phyloP scores from a whole-genome alignment of 176 grass and related monocot species.

The Musa troglodytarum region DNA sequence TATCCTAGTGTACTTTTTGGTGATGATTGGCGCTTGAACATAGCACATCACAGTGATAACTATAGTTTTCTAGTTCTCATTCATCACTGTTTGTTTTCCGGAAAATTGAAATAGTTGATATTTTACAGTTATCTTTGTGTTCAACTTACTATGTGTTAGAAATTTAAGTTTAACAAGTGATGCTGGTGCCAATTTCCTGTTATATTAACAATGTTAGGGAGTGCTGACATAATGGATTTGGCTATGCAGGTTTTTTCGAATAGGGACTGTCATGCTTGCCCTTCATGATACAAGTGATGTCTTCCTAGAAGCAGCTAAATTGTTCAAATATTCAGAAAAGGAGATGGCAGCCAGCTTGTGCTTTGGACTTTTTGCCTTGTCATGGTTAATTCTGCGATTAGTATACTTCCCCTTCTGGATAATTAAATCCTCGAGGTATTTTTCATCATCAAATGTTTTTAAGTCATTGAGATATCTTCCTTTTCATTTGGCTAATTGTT shows the following conservation, averaged over 20 bases:
- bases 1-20: too few relatives aligned
- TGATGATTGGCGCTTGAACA: too few relatives aligned
- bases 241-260: conserved; percentile 76
- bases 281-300: conserved; percentile 92
- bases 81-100: too few relatives aligned
- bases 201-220: not conserved
- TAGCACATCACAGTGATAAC: too few relatives aligned
- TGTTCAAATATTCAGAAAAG: conserved; percentile 94
- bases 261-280: conserved; percentile 81
- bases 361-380: conserved; percentile 89
- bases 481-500: not conserved
- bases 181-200: not conserved
- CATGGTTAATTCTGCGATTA: conserved; percentile 76
- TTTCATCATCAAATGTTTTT: not conserved
- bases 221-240: not conserved
- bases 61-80: too few relatives aligned
- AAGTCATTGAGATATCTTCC: not conserved
- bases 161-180: not conserved
- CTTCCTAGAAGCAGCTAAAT: conserved; percentile 88
- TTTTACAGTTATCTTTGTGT: too few relatives aligned
- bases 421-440: conserved; percentile 88
- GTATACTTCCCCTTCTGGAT: conserved; percentile 99
- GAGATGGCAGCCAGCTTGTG: conserved; percentile 75
- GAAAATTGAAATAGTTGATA: too few relatives aligned
- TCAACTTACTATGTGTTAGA: too few relatives aligned